These are phyloP conservation scores for Thielaviopsis euricoi DNA, from an alignment of 2,329 filamentous ascomycete genomes.

Conservation along the genomic window DNA sequence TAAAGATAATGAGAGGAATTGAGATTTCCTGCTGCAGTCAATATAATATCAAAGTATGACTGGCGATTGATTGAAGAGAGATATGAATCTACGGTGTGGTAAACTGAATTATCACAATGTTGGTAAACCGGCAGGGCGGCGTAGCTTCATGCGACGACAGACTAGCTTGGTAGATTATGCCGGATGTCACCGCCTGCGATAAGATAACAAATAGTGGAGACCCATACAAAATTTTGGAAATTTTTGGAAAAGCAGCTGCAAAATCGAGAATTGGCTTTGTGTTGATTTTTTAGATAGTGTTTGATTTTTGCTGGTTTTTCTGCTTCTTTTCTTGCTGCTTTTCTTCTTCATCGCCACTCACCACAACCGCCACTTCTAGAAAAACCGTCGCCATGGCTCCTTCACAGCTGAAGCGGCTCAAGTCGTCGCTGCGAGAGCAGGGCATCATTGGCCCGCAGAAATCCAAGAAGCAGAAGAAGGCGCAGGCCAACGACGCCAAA, in stretches of 20 bases:
- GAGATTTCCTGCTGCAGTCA: not conserved
- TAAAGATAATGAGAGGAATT: not conserved
- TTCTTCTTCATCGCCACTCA: no score
- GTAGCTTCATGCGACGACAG: not conserved
- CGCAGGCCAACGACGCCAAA: conserved; percentile 48
- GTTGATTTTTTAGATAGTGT: no score
- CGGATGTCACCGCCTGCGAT: conserved; percentile 12
- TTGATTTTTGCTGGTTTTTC: not conserved
- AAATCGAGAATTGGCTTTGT: no score
- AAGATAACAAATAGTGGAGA: conserved; percentile 15
- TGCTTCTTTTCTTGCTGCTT: not conserved
- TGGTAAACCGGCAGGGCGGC: no score
- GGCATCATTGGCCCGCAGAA: conserved; percentile 83
- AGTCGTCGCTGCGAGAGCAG: conserved; percentile 74
- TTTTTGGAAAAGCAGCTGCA: no score
- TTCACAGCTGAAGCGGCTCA: conserved; percentile 91
- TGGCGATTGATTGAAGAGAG: not conserved
- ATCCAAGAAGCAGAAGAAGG: conserved; percentile 86
- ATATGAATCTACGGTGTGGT: no score
- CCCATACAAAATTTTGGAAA: conserved; percentile 15
- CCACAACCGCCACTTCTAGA: conserved; percentile 1
- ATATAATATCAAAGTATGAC: not conserved
- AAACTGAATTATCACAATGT: no score
- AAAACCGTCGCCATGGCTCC: conserved; percentile 53
- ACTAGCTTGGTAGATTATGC: conserved; percentile 1